phyloP scores from a whole-genome alignment of 352 stramenopile species.

The Phytophthora colocasiae region DNA sequence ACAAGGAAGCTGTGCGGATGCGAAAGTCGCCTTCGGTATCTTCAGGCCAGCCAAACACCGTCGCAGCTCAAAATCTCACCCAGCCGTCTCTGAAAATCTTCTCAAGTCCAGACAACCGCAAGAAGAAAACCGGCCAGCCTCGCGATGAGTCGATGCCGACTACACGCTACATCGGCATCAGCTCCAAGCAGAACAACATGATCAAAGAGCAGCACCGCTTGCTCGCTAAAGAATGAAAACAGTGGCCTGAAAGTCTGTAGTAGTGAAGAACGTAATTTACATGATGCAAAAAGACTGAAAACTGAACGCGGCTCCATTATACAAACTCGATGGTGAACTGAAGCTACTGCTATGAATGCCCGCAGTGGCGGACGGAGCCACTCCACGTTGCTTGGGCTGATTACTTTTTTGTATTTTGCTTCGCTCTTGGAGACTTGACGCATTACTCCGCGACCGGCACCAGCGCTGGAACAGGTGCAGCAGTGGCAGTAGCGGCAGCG shows the following conservation, averaged over 20 bases:
- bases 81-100: constrained; percentile 78
- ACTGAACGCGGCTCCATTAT: constrained; percentile 35
- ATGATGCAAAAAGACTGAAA: not conserved
- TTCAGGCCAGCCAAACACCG: constrained; percentile 9
- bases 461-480: constrained; percentile 21
- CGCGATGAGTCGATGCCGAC: constrained; percentile 72
- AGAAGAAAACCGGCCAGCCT: constrained; percentile 42
- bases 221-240: constrained; percentile 46
- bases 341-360: constrained; percentile 32
- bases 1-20: constrained; percentile 63
- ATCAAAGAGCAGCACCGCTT: constrained; percentile 82
- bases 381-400: constrained; percentile 21
- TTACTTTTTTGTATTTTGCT: constrained; percentile 5
- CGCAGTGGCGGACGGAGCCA: constrained; percentile 4
- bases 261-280: constrained; percentile 9
- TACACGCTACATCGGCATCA: constrained; percentile 80
- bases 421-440: constrained; percentile 8
- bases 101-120: constrained; percentile 58
- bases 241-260: not conserved
- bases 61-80: constrained; percentile 5
- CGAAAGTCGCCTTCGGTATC: constrained; percentile 42
- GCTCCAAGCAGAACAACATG: constrained; percentile 71
- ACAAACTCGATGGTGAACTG: constrained; percentile 27
- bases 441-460: constrained; percentile 37
- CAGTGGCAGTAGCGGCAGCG: constrained; percentile 17